phyloP scores from a whole-genome alignment of 306 rosid species.

The Citrullus mucosospermus region DNA sequence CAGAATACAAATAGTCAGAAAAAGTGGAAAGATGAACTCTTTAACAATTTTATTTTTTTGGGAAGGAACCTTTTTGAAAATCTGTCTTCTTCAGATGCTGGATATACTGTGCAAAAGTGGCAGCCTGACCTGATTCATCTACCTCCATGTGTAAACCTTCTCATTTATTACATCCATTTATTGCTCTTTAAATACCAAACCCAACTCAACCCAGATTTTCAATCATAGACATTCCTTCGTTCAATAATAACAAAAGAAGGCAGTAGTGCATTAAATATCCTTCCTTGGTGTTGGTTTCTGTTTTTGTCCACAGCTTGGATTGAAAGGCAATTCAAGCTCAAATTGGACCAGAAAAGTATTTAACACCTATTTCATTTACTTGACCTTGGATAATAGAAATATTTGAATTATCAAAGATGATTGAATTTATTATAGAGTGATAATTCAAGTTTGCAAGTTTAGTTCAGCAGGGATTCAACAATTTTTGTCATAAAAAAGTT shows the following conservation, averaged over 20 bases:
- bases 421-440: background rate
- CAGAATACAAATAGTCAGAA: background rate
- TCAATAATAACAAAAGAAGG: background rate
- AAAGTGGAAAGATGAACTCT: background rate
- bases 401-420: background rate
- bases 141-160: background rate
- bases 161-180: background rate
- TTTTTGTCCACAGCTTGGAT: background rate
- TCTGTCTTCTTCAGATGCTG: constrained; percentile 5
- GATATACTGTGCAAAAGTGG: background rate
- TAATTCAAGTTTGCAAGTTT: background rate
- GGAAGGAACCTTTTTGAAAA: background rate
- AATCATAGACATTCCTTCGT: background rate
- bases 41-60: background rate
- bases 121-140: background rate
- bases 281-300: background rate
- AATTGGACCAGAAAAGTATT: background rate
- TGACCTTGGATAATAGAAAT: background rate
- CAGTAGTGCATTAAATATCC: background rate
- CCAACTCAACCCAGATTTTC: constrained; percentile 1
- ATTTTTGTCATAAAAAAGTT: too few relatives aligned
- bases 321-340: constrained; percentile 1
- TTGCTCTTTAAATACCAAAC: background rate
- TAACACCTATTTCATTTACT: background rate
- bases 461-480: background rate